A percentile compares a stretch with the other conserved stretches of the same genome.
phyloP scores from a whole-genome alignment of 2,329 filamentous ascomycete species.

The Diplodia intermedia region DNA sequence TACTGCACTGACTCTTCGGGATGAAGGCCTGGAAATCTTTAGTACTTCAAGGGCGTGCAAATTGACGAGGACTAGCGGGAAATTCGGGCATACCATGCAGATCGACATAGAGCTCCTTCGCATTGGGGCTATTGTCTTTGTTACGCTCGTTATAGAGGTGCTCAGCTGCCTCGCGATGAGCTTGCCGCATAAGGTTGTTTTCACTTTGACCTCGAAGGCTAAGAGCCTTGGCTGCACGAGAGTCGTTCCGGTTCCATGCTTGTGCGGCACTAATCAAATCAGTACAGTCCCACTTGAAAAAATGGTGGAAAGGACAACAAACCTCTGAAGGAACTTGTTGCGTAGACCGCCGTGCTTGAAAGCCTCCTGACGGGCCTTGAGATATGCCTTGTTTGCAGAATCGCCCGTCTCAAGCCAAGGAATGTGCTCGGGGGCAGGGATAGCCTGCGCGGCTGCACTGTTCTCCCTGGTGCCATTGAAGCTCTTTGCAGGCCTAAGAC shows the following conservation, averaged over 20 bases:
- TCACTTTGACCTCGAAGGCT: conserved; percentile 94
- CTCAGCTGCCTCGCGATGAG: conserved; percentile 89
- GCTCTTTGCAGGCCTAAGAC: conserved; percentile 69
- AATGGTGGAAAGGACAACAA: conserved; percentile 34
- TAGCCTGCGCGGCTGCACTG: conserved; percentile 80
- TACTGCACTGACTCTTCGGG: conserved; percentile 97
- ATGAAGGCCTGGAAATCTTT: conserved; percentile 70
- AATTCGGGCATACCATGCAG: conserved; percentile 68
- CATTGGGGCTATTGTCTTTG: conserved; percentile 63
- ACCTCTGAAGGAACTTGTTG: conserved; percentile 98
- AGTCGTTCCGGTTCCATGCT: conserved; percentile 98
- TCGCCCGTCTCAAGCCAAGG: conserved; percentile 96
- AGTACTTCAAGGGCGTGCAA: neutral
- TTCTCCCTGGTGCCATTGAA: conserved; percentile 74
- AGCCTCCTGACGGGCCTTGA: conserved; percentile 92
- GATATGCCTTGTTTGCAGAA: conserved; percentile 87
- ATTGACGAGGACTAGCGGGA: neutral
- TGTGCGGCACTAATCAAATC: conserved; percentile 75
- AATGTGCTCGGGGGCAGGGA: conserved; percentile 86
- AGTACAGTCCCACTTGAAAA: neutral
- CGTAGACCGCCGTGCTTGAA: conserved; percentile 96
- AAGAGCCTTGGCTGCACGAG: conserved; percentile 91
- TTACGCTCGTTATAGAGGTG: conserved; percentile 95
- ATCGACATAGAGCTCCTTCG: conserved; percentile 87
- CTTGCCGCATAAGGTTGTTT: conserved; percentile 96